phyloP scores from a whole-genome alignment of 2,329 filamentous ascomycete species.

The Lachnum nothofagi region DNA sequence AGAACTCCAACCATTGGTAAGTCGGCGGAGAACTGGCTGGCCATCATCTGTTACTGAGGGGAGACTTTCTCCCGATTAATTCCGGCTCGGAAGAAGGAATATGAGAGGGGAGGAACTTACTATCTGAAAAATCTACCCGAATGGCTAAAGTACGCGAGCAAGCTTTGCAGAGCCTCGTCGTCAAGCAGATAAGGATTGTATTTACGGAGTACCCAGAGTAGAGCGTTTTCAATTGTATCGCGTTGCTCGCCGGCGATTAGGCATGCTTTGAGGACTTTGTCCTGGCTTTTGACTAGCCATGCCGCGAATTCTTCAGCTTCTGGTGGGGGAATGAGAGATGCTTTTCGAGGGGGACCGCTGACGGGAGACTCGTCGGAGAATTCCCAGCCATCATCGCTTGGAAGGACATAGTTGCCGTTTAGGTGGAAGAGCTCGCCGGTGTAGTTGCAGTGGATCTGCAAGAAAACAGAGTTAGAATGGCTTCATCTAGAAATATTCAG shows the following conservation, averaged over 20 bases:
- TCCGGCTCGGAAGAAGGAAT: background rate
- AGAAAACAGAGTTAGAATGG: too few species aligned
- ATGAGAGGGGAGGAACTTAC: background rate
- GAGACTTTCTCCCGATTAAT: background rate
- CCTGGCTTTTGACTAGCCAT: background rate
- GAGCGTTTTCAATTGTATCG: background rate
- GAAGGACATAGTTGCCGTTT: background rate
- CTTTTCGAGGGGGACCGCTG: background rate
- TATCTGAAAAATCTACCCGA: slow-evolving; percentile 5
- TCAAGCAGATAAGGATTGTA: background rate
- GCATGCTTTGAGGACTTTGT: background rate
- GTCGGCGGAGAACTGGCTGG: background rate
- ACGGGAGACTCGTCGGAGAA: slow-evolving; percentile 1
- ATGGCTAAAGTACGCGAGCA: background rate
- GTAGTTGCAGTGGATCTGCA: slow-evolving; percentile 1
- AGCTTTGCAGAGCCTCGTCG: background rate
- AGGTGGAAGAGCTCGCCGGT: background rate
- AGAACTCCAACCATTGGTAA: background rate
- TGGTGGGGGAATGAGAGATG: background rate
- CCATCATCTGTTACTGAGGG: background rate
- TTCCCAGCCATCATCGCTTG: slow-evolving; percentile 1
- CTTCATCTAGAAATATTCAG: too few species aligned
- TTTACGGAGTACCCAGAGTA: background rate
- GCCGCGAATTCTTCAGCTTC: background rate
- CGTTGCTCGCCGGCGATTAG: background rate